These are phyloP conservation scores for Ogataea pilisensis DNA, from an alignment of 805 yeast genomes.

Conservation along the genomic window DNA sequence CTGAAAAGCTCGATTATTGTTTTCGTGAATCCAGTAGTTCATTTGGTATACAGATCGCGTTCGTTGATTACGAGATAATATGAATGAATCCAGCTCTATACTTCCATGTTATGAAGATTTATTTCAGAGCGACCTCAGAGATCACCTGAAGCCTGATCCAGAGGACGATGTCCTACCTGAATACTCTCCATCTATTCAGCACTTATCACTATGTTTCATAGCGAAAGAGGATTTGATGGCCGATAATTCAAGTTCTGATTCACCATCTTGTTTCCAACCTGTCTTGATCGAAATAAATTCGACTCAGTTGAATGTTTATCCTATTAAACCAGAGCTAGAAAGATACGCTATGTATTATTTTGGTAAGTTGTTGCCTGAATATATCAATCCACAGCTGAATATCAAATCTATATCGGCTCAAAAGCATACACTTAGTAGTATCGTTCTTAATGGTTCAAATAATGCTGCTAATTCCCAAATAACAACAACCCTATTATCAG, in stretches of 20 bases:
- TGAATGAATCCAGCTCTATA: too few species aligned
- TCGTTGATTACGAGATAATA: too few species aligned
- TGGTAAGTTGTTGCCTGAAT: constrained; percentile 19
- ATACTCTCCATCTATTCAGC: constrained; percentile 25
- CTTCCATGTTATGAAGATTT: not conserved
- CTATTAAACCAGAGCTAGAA: constrained; percentile 10
- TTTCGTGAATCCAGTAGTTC: too few species aligned
- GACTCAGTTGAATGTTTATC: constrained; percentile 28
- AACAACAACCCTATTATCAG: constrained; percentile 1
- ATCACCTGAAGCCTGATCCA: not conserved
- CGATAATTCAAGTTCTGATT: not conserved
- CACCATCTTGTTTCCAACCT: constrained; percentile 24
- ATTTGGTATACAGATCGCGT: too few species aligned
- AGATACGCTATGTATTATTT: constrained; percentile 20
- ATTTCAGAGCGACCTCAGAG: not conserved
- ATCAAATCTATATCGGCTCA: constrained; percentile 13
- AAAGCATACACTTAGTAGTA: not conserved
- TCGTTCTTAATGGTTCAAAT: not conserved
- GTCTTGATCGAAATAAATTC: constrained; percentile 30
- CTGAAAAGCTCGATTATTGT: too few species aligned
- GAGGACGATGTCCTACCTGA: constrained; percentile 11
- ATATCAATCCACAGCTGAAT: constrained; percentile 27
- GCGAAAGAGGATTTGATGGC: constrained; percentile 10
- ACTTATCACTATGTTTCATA: constrained; percentile 21
- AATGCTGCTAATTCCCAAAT: not conserved